phyloP scores from a whole-genome alignment of 495 filamentous ascomycete species.

The Lepidopterella palustris region DNA sequence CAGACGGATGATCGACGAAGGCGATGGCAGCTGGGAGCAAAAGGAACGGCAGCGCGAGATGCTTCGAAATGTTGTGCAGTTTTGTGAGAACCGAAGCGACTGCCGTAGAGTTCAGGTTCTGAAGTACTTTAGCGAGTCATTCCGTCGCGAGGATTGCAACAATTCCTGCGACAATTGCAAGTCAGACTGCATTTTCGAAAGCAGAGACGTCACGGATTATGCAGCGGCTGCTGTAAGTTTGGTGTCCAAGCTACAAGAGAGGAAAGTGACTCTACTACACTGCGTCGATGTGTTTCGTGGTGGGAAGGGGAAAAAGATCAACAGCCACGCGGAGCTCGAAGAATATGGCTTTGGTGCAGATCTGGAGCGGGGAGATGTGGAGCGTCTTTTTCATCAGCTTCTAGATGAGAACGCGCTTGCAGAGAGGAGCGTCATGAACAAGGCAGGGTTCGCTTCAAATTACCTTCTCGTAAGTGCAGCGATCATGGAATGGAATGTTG shows the following conservation, averaged over 20 bases:
- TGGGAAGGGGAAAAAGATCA: conserved; percentile 45
- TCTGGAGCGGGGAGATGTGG: conserved; percentile 53
- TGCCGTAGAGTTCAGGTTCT: conserved; percentile 86
- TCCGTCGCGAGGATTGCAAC: conserved; percentile 63
- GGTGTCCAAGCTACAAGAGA: conserved; percentile 46
- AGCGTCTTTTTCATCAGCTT: conserved; percentile 59
- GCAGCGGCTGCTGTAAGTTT: conserved; percentile 61
- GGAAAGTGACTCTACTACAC: conserved; percentile 46
- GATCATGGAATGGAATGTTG: neutral
- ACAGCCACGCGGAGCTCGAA: conserved; percentile 28
- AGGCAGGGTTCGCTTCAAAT: conserved; percentile 48
- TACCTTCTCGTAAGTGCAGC: conserved; percentile 49
- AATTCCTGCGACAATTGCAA: conserved; percentile 81
- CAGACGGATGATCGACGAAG: conserved; percentile 70
- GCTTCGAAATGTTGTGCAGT: conserved; percentile 75
- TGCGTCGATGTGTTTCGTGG: conserved; percentile 59
- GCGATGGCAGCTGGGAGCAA: conserved; percentile 66
- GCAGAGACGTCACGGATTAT: conserved; percentile 66
- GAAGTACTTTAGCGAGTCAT: conserved; percentile 83
- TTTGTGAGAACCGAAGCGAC: conserved; percentile 78
- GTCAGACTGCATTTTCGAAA: conserved; percentile 57
- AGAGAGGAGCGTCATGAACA: conserved; percentile 56
- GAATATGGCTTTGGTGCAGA: conserved; percentile 51
- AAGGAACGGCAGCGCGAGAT: conserved; percentile 78
- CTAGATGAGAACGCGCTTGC: conserved; percentile 54